Percentiles rank a stretch among this genome's conserved stretches.
Conservation (phyloP, 179 eudicot genomes). For the Spergularia azorica region DNA sequence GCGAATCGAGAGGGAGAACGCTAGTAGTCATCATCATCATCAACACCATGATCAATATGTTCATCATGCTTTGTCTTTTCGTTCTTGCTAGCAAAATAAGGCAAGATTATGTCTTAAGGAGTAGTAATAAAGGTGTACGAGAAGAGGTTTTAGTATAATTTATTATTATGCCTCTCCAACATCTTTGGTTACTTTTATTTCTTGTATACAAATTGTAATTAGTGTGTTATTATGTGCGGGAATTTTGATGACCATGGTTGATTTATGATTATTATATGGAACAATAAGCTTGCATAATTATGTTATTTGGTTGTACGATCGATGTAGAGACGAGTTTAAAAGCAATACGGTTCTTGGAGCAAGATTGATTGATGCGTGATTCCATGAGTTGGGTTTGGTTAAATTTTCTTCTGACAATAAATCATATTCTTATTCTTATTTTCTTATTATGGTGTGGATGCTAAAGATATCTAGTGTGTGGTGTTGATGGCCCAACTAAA, state of each 20-base stretch:
- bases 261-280: too few relatives aligned
- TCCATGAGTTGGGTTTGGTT: too few relatives aligned
- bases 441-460: not conserved
- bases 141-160: not conserved
- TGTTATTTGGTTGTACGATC: too few relatives aligned
- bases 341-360: too few relatives aligned
- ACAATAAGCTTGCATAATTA: too few relatives aligned
- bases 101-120: slow-evolving; percentile 18
- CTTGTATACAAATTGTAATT: not conserved
- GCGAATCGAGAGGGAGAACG: slow-evolving; percentile 41
- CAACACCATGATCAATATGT: slow-evolving; percentile 15
- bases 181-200: not conserved
- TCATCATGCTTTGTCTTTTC: slow-evolving; percentile 31
- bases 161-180: too few relatives aligned
- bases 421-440: not conserved
- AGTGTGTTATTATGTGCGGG: not conserved
- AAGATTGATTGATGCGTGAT: not conserved
- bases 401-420: not conserved
- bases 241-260: too few relatives aligned
- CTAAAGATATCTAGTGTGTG: slow-evolving; percentile 3
- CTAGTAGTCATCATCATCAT: slow-evolving; percentile 13
- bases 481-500: not conserved
- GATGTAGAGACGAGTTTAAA: too few relatives aligned
- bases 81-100: slow-evolving; percentile 20
- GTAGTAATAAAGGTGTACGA: slow-evolving; percentile 20